Evolutionary conservation across 2,329 filamentous ascomycete species (phyloP).

Genomic region (Aspergillaceae sp.): DNA sequence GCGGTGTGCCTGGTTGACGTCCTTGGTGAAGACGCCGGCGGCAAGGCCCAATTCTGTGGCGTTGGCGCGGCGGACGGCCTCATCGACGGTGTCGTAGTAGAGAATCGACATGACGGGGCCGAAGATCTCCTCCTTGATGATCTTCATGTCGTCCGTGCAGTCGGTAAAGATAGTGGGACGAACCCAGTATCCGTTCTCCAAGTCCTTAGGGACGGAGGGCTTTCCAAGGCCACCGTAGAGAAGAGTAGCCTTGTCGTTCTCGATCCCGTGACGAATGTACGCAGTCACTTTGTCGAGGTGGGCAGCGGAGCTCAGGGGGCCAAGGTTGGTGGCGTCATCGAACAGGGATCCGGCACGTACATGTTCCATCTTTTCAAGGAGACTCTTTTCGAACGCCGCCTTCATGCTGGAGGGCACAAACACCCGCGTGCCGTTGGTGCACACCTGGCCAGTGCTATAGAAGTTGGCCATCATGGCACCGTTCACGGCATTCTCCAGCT

Average conservation of each 20-base stretch:
- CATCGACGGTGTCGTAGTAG: slow-evolving; percentile 60
- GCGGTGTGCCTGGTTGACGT: slow-evolving; percentile 64
- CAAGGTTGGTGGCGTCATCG: slow-evolving; percentile 68
- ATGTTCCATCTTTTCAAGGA: slow-evolving; percentile 61
- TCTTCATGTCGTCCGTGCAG: slow-evolving; percentile 73
- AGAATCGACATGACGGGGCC: slow-evolving; percentile 79
- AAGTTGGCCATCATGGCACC: slow-evolving; percentile 93
- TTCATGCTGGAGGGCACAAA: slow-evolving; percentile 65
- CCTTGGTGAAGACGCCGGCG: slow-evolving; percentile 71
- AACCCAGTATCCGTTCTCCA: slow-evolving; percentile 69
- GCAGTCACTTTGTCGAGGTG: slow-evolving; percentile 70
- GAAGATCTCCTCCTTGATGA: slow-evolving; percentile 77
- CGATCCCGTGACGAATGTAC: slow-evolving; percentile 68
- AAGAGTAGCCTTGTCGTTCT: slow-evolving; percentile 63
- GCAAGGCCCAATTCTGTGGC: slow-evolving; percentile 69
- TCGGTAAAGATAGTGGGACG: slow-evolving; percentile 76
- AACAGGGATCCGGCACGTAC: slow-evolving; percentile 66
- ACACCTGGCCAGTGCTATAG: slow-evolving; percentile 83
- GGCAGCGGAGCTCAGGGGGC: slow-evolving; percentile 65
- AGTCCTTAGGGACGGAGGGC: slow-evolving; percentile 45
- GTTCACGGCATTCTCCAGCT: slow-evolving; percentile 71
- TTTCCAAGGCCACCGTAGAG: slow-evolving; percentile 62
- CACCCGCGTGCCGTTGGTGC: slow-evolving; percentile 84
- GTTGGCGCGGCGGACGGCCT: slow-evolving; percentile 66
- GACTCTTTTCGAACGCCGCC: slow-evolving; percentile 55